Percentiles rank a stretch among this genome's conserved stretches.
Conservation (phyloP, 2,329 filamentous ascomycete genomes). For the Metarhizium sp. region DNA sequence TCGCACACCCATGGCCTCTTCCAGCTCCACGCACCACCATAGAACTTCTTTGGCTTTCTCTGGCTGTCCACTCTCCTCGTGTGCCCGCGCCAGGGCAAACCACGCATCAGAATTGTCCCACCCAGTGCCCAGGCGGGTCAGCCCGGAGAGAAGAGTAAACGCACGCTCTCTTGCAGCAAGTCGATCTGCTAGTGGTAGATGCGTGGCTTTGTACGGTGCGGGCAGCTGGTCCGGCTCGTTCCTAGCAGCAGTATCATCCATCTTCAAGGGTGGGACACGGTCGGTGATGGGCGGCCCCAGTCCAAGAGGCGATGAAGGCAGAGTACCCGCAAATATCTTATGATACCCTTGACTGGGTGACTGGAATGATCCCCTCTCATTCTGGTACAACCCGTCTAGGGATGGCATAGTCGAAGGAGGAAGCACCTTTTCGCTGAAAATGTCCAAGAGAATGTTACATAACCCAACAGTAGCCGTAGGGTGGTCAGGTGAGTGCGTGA, state of each 20-base stretch:
- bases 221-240: conserved; percentile 30
- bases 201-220: conserved; percentile 45
- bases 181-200: conserved; percentile 65
- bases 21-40: conserved; percentile 96
- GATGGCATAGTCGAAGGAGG: conserved; percentile 45
- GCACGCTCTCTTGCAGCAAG: conserved; percentile 87
- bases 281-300: conserved; percentile 25
- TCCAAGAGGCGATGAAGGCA: conserved; percentile 39
- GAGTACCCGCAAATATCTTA: conserved; percentile 7
- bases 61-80: conserved; percentile 76
- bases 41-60: conserved; percentile 87
- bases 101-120: conserved; percentile 95
- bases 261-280: conserved; percentile 4
- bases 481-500: conserved; percentile 74
- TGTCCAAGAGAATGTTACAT: conserved; percentile 76
- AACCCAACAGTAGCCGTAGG: conserved; percentile 70
- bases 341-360: conserved; percentile 1
- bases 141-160: conserved; percentile 67
- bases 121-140: conserved; percentile 76
- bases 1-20: conserved; percentile 73
- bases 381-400: conserved; percentile 16
- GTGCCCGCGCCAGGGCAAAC: conserved; percentile 77
- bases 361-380: background rate
- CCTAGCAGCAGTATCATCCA: conserved; percentile 14
- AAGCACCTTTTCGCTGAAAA: conserved; percentile 62